Base-by-base conservation (phyloP, 2,329 filamentous ascomycete genomes). In the Talaromyces sp. region DNA sequence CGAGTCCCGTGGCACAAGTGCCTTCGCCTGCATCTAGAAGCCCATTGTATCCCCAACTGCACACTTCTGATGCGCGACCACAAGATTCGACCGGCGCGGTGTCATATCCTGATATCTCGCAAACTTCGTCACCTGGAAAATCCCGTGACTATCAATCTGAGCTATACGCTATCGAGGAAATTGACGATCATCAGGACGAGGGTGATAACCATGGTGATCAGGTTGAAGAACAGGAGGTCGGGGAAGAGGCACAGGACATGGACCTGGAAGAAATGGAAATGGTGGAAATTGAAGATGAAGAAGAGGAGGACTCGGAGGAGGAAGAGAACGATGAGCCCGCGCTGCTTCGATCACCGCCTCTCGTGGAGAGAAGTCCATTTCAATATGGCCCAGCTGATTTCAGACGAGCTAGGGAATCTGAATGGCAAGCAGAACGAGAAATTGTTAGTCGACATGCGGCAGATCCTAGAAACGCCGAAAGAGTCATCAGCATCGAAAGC, bases 401-500 rank as follows among this genome's bases (percentile, higher is more conserved):
- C 4, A 37, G 19, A 40, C 47, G 47, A 37, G 40, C 33, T 48
- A 65, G 55, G 47, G 67, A 69, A 22, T 70, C 77, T 19, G 9
- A 11, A 49, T 49, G 65, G 66, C 58, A 30, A 52, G 65, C 66
- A 16, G 76, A 79, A 59, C 71, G 77, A 52, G 73, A 77, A 50
- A 70, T 68, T 10, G 68, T 78, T 22, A 77, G 75, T 52, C 70
- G 67, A 19, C 66, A 77, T 46, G 78, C 78, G 42, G 63, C 75
- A 22, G 66, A 70, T 61, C 73, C 76, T 14, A 24, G 37, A 13
- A 76, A 73, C 47, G 63, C 69, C 11, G 73, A 68, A 42, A 69
- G 75, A 49, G 69, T 79, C 33, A 75, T 80, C 54, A 69, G 77
- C 27, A 72, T 80, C 55, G 65, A 73, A 41, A 77, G 74, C 40